Evolutionary conservation across 106 monocot species (phyloP), one percentile per base, ranked within the genome.

Genomic region (Ottelia alismoides): DNA sequence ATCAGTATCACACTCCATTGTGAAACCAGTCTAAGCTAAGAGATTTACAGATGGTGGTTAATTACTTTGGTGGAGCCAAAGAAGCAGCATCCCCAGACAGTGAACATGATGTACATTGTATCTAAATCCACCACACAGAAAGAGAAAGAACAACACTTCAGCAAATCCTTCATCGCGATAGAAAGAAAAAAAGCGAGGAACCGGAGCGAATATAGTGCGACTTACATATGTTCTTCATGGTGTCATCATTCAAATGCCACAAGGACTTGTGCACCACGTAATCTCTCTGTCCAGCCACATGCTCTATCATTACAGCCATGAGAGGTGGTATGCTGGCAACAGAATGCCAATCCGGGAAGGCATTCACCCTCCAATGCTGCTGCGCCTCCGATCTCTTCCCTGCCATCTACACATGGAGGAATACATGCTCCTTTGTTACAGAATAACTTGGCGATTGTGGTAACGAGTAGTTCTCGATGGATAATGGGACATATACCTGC

Each of bases 51-150:
- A n/a, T n/a, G n/a, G n/a, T 69, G n/a, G n/a, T n/a, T n/a, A n/a
- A n/a, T 69, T 71, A 86, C 85, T 46, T 92, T 83, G 53, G 65
- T 83, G 54, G 92, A 59, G 45, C 78, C 92, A 61, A 87, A 87
- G 92, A 87, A 79, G 45, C 92, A 92, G 57, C 82, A 75, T 1
- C 86, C 92, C 83, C 86, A 83, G 74, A 70, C 67, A 5, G 92
- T 92, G 76, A 87, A 92, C 86, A 92, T 83, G 57, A 83, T 83
- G 67, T 92, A 92, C 56, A 79, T 72, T 24, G 81, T 74, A 46
- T 92, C 90, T 90, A 53, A 28, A 74, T n/a, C n/a, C n/a, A n/a
- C n/a, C n/a, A n/a, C n/a, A n/a, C n/a, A n/a, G n/a, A n/a, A n/a
- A n/a, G n/a, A n/a, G n/a, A n/a, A n/a, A n/a, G n/a, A n/a, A n/a